These are phyloP conservation scores for Diphasiastrum complanatum DNA, from an alignment of 83 land plant species.

Conservation along the genomic window DNA sequence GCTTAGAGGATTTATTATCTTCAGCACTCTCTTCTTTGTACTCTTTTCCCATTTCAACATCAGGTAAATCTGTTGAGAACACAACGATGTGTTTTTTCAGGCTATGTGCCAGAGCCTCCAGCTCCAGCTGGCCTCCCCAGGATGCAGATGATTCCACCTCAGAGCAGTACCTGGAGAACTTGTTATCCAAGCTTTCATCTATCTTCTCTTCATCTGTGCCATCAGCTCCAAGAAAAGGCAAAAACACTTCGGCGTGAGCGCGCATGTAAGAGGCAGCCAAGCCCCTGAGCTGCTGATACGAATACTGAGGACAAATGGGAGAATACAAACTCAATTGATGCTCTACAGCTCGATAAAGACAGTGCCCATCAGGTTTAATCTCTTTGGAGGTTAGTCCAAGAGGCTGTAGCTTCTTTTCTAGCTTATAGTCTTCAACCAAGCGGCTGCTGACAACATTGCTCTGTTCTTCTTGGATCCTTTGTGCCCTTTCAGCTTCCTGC, in stretches of 20 bases:
- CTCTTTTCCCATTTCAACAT: slow-evolving; percentile 95
- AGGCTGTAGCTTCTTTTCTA: slow-evolving; percentile 62
- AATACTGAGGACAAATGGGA: slow-evolving; percentile 36
- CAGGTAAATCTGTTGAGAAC: slow-evolving; percentile 62
- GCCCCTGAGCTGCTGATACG: slow-evolving; percentile 60
- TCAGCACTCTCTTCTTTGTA: slow-evolving; percentile 39
- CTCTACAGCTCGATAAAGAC: slow-evolving; percentile 87
- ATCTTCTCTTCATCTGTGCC: slow-evolving; percentile 22
- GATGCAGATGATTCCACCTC: slow-evolving; percentile 83
- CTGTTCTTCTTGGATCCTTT: slow-evolving; percentile 78
- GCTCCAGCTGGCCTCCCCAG: slow-evolving; percentile 95
- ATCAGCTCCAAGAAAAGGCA: slow-evolving; percentile 76
- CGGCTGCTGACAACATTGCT: slow-evolving; percentile 59
- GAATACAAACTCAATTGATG: slow-evolving; percentile 59
- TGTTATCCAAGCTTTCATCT: slow-evolving; percentile 24
- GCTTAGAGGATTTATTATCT: slow-evolving; percentile 10
- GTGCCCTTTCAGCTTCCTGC: slow-evolving; percentile 82
- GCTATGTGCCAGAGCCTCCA: slow-evolving; percentile 73
- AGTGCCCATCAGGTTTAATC: slow-evolving; percentile 94
- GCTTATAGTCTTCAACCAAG: slow-evolving; percentile 49
- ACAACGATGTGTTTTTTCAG: slow-evolving; percentile 68
- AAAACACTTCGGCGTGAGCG: slow-evolving; percentile 52
- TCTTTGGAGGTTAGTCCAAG: slow-evolving; percentile 70
- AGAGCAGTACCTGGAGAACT: slow-evolving; percentile 44
- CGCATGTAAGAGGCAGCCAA: slow-evolving; percentile 83